phyloP scores from a whole-genome alignment of 805 yeast species.

The Lipomyces sp. region DNA sequence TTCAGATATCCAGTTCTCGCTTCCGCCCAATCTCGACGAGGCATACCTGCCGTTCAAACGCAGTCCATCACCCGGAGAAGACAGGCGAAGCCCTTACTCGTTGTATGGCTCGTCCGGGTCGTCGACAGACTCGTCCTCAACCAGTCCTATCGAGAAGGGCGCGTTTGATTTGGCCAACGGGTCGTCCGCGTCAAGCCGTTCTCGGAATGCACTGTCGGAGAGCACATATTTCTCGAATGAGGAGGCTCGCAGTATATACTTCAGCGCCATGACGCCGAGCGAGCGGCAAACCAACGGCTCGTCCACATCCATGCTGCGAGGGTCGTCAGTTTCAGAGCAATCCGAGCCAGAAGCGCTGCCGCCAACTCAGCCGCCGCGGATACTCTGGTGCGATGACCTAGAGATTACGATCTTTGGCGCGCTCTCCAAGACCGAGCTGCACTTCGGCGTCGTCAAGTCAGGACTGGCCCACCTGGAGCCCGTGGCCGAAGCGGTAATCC shows the following conservation, averaged over 20 bases:
- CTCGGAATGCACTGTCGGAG: conserved; percentile 32
- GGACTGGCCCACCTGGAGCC: conserved; percentile 22
- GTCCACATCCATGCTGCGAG: not conserved
- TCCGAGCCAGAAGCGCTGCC: too few relatives aligned
- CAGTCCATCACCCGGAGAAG: not conserved
- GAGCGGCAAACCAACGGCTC: not conserved
- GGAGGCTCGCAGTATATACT: conserved; percentile 68
- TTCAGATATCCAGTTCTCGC: conserved; percentile 21
- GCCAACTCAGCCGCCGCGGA: conserved; percentile 3
- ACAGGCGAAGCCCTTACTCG: not conserved
- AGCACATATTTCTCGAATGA: conserved; percentile 66
- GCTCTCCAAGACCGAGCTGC: conserved; percentile 7
- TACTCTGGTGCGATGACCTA: conserved; percentile 22
- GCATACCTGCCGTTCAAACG: conserved; percentile 4
- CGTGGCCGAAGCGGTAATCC: conserved; percentile 12
- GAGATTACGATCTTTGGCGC: conserved; percentile 5
- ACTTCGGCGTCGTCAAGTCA: conserved; percentile 7
- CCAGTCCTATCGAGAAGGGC: conserved; percentile 36
- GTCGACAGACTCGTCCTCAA: conserved; percentile 32
- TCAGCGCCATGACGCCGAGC: conserved; percentile 70
- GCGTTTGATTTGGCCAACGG: conserved; percentile 9
- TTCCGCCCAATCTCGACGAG: conserved; percentile 10
- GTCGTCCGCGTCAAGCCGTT: not conserved
- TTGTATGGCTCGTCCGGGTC: conserved; percentile 12
- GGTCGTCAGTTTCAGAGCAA: too few relatives aligned